phyloP scores from a whole-genome alignment of 345 rosid genomes.

The Rhizophora apiculata region DNA sequence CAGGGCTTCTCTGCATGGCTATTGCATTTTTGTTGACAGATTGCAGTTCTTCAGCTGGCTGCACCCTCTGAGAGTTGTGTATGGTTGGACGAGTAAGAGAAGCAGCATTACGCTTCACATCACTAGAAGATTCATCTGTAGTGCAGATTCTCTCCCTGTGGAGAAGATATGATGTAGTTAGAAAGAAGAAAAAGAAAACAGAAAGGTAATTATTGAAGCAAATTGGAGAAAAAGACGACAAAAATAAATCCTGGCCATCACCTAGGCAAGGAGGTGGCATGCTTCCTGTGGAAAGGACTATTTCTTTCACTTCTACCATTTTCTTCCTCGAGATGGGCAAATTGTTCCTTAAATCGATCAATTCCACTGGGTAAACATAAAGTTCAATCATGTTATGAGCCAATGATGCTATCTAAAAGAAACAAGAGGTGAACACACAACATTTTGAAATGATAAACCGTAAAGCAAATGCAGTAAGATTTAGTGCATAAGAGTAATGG shows the following conservation, averaged over 20 bases:
- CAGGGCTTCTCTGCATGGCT: slow-evolving; percentile 31
- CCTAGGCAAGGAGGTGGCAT: slow-evolving; percentile 81
- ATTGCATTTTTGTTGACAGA: slow-evolving; percentile 35
- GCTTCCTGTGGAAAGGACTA: slow-evolving; percentile 59
- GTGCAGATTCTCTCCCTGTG: slow-evolving; percentile 68
- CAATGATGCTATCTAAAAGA: not conserved
- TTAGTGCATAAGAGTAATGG: too few relatives aligned
- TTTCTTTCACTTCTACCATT: slow-evolving; percentile 46
- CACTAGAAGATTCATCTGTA: slow-evolving; percentile 35
- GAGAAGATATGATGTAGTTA: not conserved
- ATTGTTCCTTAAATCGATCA: slow-evolving; percentile 77
- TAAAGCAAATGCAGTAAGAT: too few relatives aligned
- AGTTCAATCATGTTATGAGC: not conserved
- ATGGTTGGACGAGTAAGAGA: slow-evolving; percentile 43
- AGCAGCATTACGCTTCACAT: slow-evolving; percentile 29
- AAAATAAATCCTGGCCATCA: slow-evolving; percentile 16
- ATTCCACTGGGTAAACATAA: slow-evolving; percentile 48
- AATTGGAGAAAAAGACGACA: not conserved
- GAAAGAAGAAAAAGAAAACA: not conserved
- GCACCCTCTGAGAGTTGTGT: slow-evolving; percentile 17
- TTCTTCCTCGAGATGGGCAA: slow-evolving; percentile 81
- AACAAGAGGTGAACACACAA: not conserved
- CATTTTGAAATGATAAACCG: too few relatives aligned
- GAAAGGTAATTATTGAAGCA: too few relatives aligned
- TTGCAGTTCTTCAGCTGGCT: slow-evolving; percentile 29